Evolutionary conservation across 805 yeast species (phyloP).

Genomic region (Myxozyma vanderwaltii): DNA sequence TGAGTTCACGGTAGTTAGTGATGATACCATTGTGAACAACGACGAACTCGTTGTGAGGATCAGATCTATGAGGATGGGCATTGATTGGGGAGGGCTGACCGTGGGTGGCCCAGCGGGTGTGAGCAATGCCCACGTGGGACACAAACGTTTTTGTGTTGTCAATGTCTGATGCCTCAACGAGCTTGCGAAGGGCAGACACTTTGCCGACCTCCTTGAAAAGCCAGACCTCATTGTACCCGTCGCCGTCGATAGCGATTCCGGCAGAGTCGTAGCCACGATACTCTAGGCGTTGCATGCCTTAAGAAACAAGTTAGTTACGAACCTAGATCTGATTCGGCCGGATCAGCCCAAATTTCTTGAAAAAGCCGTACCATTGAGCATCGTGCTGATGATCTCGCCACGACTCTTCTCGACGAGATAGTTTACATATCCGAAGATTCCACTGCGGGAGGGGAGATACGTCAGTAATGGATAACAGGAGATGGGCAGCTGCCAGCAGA

Average conservation of each 20-base stretch:
- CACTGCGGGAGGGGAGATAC: conserved; percentile 52
- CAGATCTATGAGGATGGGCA: conserved; percentile 97
- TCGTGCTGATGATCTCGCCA: conserved; percentile 87
- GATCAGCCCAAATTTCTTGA: background rate
- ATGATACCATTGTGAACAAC: conserved; percentile 98
- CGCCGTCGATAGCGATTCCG: conserved; percentile 95
- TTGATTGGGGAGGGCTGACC: conserved; percentile 84
- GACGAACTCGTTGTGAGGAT: conserved; percentile 75
- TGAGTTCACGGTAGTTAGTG: conserved; percentile 90
- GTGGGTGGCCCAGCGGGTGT: conserved; percentile 99
- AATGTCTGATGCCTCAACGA: conserved; percentile 50
- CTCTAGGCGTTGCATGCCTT: conserved; percentile 70
- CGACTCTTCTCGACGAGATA: conserved; percentile 87
- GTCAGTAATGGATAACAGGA: background rate
- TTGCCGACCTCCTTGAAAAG: conserved; percentile 89
- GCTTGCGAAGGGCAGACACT: conserved; percentile 77
- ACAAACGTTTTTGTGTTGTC: conserved; percentile 67
- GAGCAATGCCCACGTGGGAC: conserved; percentile 95
- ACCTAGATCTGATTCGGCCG: no score
- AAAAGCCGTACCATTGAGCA: conserved; percentile 69
- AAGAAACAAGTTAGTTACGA: no score
- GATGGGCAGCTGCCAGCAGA: no score
- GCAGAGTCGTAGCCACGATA: conserved; percentile 98
- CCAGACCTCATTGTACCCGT: conserved; percentile 65
- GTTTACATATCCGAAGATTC: conserved; percentile 97